phyloP scores from a whole-genome alignment of 495 filamentous ascomycete genomes.

The Articulospora tetracladia region DNA sequence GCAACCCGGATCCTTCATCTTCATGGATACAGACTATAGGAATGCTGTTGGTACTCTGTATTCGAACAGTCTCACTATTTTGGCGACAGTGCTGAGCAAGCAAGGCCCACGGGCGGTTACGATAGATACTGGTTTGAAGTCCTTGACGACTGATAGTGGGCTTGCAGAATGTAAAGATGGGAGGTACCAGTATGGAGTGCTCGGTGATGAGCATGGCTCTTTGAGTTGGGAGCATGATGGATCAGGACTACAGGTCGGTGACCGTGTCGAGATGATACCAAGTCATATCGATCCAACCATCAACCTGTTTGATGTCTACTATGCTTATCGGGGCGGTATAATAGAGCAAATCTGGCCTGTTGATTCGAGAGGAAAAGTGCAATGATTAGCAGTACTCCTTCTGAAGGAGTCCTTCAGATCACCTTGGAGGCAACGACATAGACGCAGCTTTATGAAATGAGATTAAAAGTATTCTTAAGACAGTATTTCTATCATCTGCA shows the following conservation, averaged over 20 bases:
- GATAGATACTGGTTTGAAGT: neutral
- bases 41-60: conserved; percentile 28
- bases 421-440: too few relatives aligned
- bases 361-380: neutral
- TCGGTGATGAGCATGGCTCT: conserved; percentile 2
- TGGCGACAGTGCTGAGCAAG: neutral
- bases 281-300: conserved; percentile 5
- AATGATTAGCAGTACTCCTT: neutral
- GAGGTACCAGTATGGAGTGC: neutral
- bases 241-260: neutral
- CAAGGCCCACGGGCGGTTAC: neutral
- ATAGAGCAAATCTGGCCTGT: conserved; percentile 1
- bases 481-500: too few relatives aligned
- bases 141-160: conserved; percentile 1
- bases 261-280: neutral
- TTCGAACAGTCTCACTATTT: conserved; percentile 22
- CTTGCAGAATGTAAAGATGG: neutral
- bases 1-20: conserved; percentile 34
- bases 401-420: too few relatives aligned
- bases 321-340: neutral
- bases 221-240: neutral
- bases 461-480: too few relatives aligned
- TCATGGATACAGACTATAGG: conserved; percentile 35
- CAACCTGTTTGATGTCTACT: conserved; percentile 2
- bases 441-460: too few relatives aligned